Percentiles rank a stretch among this genome's conserved stretches.
Conservation (phyloP, 2,329 filamentous ascomycete genomes). For the Grosmannia huntii region DNA sequence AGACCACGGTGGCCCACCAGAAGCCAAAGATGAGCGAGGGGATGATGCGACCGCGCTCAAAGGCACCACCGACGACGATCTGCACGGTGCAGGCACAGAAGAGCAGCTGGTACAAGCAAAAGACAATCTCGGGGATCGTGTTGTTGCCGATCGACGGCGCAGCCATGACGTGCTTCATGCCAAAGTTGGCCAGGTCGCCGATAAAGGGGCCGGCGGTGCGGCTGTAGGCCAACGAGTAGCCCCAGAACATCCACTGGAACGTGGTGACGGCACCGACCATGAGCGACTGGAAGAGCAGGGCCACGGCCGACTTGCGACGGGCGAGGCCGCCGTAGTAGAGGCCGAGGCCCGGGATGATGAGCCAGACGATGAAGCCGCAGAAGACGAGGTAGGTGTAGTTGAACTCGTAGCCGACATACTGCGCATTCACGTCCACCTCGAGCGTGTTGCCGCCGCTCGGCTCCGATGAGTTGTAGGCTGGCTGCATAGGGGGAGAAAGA, state of each 20-base stretch:
- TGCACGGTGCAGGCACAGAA: constrained; percentile 49
- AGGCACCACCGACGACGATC: constrained; percentile 52
- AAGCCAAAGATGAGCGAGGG: constrained; percentile 51
- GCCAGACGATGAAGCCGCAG: constrained; percentile 48
- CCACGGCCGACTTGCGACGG: constrained; percentile 47
- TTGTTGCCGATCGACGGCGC: constrained; percentile 46
- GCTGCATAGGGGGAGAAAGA: background rate
- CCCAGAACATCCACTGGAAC: constrained; percentile 50
- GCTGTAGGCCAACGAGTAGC: constrained; percentile 50
- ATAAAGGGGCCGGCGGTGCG: constrained; percentile 49
- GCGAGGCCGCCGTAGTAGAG: constrained; percentile 52
- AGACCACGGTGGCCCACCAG: constrained; percentile 52
- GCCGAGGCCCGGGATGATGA: constrained; percentile 55
- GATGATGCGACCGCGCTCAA: constrained; percentile 44
- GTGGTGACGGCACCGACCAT: constrained; percentile 41
- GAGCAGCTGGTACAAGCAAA: constrained; percentile 52
- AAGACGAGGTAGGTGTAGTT: constrained; percentile 48
- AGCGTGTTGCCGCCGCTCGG: constrained; percentile 16
- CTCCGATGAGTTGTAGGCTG: constrained; percentile 10
- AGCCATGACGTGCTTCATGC: constrained; percentile 45
- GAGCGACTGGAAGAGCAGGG: constrained; percentile 47
- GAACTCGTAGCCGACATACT: constrained; percentile 45
- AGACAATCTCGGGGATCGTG: constrained; percentile 50
- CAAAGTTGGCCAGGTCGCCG: constrained; percentile 48
- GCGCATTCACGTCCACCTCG: constrained; percentile 26